Percentiles rank a stretch among this genome's conserved stretches.
Evolutionary conservation across 768 basidiomycete species (phyloP).

Genomic region (Bullera alba): DNA sequence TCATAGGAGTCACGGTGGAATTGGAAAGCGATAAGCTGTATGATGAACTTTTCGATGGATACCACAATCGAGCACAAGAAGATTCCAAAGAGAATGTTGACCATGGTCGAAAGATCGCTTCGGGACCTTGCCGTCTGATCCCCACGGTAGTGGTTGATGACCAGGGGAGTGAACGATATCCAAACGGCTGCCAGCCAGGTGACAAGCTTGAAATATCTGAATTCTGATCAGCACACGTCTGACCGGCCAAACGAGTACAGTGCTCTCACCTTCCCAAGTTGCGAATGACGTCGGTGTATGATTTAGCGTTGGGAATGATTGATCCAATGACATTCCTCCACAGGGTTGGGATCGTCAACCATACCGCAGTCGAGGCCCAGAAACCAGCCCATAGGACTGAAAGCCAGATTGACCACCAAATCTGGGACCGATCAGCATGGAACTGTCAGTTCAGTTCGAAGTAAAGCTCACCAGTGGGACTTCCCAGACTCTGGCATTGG

Average conservation of each 20-base stretch:
- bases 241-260: too few relatives aligned
- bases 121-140: constrained; percentile 31
- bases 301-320: constrained; percentile 62
- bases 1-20: constrained; percentile 68
- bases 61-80: constrained; percentile 64
- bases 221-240: constrained; percentile 1
- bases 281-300: constrained; percentile 72
- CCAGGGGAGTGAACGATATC: constrained; percentile 66
- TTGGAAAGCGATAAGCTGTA: constrained; percentile 64
- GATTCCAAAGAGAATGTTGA: constrained; percentile 65
- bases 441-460: not conserved
- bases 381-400: constrained; percentile 73
- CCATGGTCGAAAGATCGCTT: constrained; percentile 54
- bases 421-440: constrained; percentile 33
- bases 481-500: constrained; percentile 52
- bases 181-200: constrained; percentile 58
- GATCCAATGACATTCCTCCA: constrained; percentile 63
- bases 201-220: constrained; percentile 60
- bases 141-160: constrained; percentile 47
- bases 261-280: constrained; percentile 60
- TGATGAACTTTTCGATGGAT: constrained; percentile 72
- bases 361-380: constrained; percentile 65
- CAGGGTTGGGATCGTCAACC: constrained; percentile 50
- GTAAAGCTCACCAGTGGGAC: constrained; percentile 37
- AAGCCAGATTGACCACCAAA: constrained; percentile 84